These are phyloP conservation scores for Neurospora cerealis DNA, from an alignment of 495 filamentous ascomycete genomes.

Conservation along the genomic window DNA sequence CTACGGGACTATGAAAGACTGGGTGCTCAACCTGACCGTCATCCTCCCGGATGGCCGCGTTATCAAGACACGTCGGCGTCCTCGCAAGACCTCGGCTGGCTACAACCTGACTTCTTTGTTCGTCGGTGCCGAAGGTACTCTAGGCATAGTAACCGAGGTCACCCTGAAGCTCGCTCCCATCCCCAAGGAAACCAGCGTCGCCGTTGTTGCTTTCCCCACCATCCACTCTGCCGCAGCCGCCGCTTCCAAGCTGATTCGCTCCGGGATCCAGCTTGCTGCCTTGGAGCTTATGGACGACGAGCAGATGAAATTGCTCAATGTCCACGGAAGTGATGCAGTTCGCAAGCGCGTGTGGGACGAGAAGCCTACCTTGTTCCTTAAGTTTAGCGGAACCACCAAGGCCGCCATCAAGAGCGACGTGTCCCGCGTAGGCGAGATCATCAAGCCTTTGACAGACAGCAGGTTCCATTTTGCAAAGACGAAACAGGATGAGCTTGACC, in stretches of 20 bases:
- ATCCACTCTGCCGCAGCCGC: conserved; percentile 53
- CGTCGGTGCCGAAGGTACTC: conserved; percentile 85
- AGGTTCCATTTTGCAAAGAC: conserved; percentile 50
- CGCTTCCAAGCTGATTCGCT: conserved; percentile 52
- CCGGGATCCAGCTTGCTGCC: conserved; percentile 56
- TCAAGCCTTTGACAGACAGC: conserved; percentile 35
- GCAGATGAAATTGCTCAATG: conserved; percentile 64
- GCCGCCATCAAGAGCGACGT: conserved; percentile 30
- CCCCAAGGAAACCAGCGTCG: conserved; percentile 54
- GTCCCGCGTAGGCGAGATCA: conserved; percentile 26
- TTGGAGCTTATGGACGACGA: conserved; percentile 66
- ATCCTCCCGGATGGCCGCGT: conserved; percentile 67
- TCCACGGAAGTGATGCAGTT: conserved; percentile 45
- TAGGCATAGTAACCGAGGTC: conserved; percentile 81
- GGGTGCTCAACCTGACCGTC: conserved; percentile 69
- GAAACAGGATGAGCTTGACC: conserved; percentile 46
- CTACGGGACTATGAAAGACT: conserved; percentile 80
- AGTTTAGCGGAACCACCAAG: conserved; percentile 27
- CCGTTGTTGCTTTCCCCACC: conserved; percentile 52
- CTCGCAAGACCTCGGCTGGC: conserved; percentile 64
- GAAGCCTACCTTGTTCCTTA: conserved; percentile 64
- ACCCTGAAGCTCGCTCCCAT: conserved; percentile 59
- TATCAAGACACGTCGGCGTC: conserved; percentile 62
- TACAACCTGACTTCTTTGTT: conserved; percentile 79
- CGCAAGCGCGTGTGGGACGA: conserved; percentile 44